Evolutionary conservation across 192 early-diverging fungal species (phyloP).

Genomic region (Mortierella antarctica): DNA sequence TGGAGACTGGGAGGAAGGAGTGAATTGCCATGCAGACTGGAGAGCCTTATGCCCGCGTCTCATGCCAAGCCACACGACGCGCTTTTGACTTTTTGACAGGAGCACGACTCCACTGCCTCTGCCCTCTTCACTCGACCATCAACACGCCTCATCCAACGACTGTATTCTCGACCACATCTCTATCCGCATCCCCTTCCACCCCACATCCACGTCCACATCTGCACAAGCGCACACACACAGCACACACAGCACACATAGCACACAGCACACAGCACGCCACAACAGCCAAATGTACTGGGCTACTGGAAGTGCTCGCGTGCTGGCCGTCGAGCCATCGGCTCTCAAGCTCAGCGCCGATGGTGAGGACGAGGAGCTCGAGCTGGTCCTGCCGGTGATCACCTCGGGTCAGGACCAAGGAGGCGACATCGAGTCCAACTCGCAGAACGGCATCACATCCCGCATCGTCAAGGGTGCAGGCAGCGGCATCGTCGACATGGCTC

Average conservation of each 20-base stretch:
- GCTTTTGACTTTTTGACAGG: background rate
- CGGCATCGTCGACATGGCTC: constrained; percentile 58
- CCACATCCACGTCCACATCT: too few relatives aligned
- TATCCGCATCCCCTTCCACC: background rate
- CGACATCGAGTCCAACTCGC: constrained; percentile 29
- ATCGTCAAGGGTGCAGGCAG: constrained; percentile 41
- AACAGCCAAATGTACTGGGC: constrained; percentile 57
- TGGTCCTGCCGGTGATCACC: constrained; percentile 39
- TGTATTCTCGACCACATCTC: background rate
- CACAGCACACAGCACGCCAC: background rate
- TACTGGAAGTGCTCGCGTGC: constrained; percentile 55
- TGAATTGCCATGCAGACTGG: background rate
- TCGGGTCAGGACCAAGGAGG: constrained; percentile 29
- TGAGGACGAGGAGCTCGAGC: constrained; percentile 38
- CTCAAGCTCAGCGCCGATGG: constrained; percentile 25
- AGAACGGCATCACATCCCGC: constrained; percentile 32
- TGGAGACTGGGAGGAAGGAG: background rate
- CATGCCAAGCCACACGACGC: constrained; percentile 4
- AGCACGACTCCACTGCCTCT: background rate
- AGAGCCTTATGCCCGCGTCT: background rate
- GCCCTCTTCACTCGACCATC: background rate
- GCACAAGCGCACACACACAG: background rate
- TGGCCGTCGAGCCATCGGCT: constrained; percentile 43
- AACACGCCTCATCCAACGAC: background rate
- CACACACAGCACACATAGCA: background rate